Conservation (phyloP, 1,284 basidiomycete species). For the Rhizoctonia solani region DNA sequence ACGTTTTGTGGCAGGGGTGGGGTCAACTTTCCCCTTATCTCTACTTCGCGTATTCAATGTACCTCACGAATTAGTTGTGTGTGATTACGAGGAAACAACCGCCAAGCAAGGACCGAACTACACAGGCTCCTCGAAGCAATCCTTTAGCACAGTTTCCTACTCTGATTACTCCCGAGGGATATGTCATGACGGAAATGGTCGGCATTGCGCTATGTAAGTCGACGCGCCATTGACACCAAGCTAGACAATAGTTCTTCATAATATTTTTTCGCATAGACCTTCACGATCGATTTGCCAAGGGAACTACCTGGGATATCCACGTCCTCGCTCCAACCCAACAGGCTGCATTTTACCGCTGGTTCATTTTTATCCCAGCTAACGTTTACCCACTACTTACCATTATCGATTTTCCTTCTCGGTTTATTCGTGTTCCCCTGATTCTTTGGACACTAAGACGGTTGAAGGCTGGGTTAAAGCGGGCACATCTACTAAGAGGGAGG, state of each 20-base stretch:
- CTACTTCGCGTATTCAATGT: conserved; percentile 32
- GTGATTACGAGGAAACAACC: conserved; percentile 35
- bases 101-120: conserved; percentile 33
- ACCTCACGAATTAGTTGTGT: conserved; percentile 35
- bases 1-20: background rate
- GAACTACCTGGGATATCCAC: conserved; percentile 34
- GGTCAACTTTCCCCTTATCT: conserved; percentile 3
- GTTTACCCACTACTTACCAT: conserved; percentile 34
- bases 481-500: conserved; percentile 9
- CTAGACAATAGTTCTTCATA: background rate
- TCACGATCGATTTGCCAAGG: conserved; percentile 32
- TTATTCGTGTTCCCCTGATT: conserved; percentile 33
- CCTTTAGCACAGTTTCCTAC: conserved; percentile 39
- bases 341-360: conserved; percentile 37
- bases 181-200: conserved; percentile 37
- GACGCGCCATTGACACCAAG: background rate
- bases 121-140: conserved; percentile 34
- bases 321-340: conserved; percentile 31
- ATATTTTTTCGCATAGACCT: conserved; percentile 31
- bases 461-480: conserved; percentile 33
- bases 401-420: conserved; percentile 35
- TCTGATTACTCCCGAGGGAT: conserved; percentile 37
- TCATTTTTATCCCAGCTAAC: conserved; percentile 38
- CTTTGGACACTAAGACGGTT: conserved; percentile 16
- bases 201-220: conserved; percentile 38